These are phyloP conservation scores for Sutorius eximius DNA, from an alignment of 1,284 basidiomycete genomes.

Conservation along the genomic window DNA sequence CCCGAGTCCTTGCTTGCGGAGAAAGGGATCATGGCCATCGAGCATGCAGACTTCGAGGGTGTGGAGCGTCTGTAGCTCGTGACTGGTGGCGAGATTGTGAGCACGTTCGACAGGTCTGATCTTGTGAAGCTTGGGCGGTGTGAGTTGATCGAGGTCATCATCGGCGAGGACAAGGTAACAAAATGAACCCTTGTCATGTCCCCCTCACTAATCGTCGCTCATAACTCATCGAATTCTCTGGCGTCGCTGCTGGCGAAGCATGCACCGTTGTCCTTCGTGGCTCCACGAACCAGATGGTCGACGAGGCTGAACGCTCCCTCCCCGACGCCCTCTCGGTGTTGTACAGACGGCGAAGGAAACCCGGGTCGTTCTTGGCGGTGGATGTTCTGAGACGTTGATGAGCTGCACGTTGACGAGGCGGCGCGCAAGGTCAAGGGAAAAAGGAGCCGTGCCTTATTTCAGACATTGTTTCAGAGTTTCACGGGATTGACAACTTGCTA, in stretches of 20 bases:
- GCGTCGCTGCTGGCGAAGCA: slow-evolving; percentile 97
- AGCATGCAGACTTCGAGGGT: slow-evolving; percentile 99
- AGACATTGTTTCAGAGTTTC: background rate
- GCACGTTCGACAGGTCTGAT: slow-evolving; percentile 93
- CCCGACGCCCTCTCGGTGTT: slow-evolving; percentile 98
- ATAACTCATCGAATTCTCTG: slow-evolving; percentile 98
- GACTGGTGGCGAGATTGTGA: slow-evolving; percentile 97
- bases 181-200: slow-evolving; percentile 11
- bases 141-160: slow-evolving; percentile 97
- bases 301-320: slow-evolving; percentile 96
- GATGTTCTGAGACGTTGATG: slow-evolving; percentile 99
- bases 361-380: slow-evolving; percentile 90
- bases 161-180: slow-evolving; percentile 94
- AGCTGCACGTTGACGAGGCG: slow-evolving; percentile 90
- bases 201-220: background rate
- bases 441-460: slow-evolving; percentile 49
- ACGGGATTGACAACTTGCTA: background rate
- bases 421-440: slow-evolving; percentile 88
- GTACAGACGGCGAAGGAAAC: slow-evolving; percentile 98
- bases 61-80: slow-evolving; percentile 96
- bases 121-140: slow-evolving; percentile 93
- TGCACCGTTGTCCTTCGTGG: slow-evolving; percentile 98
- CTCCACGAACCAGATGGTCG: slow-evolving; percentile 97
- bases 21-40: slow-evolving; percentile 93
- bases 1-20: slow-evolving; percentile 94